Percentiles rank a stretch among this genome's conserved stretches.
Conservation (phyloP, 139 green algal species). For the Closterium sp. region DNA sequence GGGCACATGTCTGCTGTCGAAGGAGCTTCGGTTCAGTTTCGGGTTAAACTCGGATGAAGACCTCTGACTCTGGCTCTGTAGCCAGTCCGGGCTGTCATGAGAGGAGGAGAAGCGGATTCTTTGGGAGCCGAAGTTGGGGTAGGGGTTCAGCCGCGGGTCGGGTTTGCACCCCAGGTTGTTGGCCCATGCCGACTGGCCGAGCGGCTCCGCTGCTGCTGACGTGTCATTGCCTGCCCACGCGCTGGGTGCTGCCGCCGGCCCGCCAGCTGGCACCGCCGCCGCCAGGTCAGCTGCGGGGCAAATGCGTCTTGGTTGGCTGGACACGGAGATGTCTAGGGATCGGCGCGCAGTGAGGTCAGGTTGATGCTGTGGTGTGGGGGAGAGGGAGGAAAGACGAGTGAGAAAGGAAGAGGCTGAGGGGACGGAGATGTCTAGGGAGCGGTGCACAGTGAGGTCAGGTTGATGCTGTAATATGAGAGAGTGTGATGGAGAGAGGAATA, state of each 20-base stretch:
- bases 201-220: background rate
- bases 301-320: background rate
- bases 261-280: background rate
- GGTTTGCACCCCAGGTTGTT: background rate
- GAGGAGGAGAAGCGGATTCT: background rate
- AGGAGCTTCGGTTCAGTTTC: no score
- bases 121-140: background rate
- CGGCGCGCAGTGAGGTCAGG: background rate
- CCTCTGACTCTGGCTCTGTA: background rate
- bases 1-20: no score
- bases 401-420: background rate
- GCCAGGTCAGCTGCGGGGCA: background rate
- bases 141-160: background rate
- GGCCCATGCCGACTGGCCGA: background rate
- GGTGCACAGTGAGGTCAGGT: background rate
- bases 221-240: background rate
- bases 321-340: background rate
- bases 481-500: background rate
- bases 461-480: background rate
- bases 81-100: background rate
- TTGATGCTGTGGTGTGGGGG: background rate
- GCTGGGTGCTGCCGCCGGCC: background rate
- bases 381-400: background rate
- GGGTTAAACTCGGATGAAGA: no score
- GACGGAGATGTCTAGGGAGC: no score